Evolutionary conservation across 768 basidiomycete genomes (phyloP), one percentile per base, ranked within the genome.

Genomic region (Agrocybe chaxingu): DNA sequence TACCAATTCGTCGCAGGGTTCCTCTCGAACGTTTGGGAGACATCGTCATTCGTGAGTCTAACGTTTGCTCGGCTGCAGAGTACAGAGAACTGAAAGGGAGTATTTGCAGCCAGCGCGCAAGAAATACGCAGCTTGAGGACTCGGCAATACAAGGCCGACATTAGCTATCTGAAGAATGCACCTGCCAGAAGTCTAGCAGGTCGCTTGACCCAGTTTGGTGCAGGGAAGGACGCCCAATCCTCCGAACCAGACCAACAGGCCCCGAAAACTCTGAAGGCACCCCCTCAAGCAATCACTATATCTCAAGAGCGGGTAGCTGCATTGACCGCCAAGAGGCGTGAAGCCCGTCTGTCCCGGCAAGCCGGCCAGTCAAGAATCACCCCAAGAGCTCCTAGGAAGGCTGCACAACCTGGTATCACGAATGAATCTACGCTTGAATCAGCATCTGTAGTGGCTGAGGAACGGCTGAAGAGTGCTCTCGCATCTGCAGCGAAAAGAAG

Each of bases 11-110:
- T 7, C 13, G 47, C 31, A 42, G 50, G 30, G 16, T 24, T 19
- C 49, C 51, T 13, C 38, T 53, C 19, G 40, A 32, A 42, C 46
- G 52, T 48, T 55, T 48, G 54, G 57, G 52, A 24, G 53, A 58
- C 16, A 50, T 74, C 43, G 33, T 52, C 42, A 73, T 73, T 57
- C 70, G 73, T 72, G 60, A 57, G 71, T 65, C 35, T 9, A 29
- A 42, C 33, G 5, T 9, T 38, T 12, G 10, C 34, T 40, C 38
- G 8, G 19, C 41, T 33, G 19, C 38, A 29, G 24, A 50, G 32
- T 45, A 16, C 11, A 32, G 44, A 34, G 43, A 37, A 18, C 41
- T 12, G n/a, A 8, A 43, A 50, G 39, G 3, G 46, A 13, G 48
- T 32, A 31, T 12, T 36, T 4, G 10, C 30, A 54, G 42, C 50